These are phyloP conservation scores for Corniculantispora saksenae DNA, from an alignment of 2,329 filamentous ascomycete species.

Conservation along the genomic window DNA sequence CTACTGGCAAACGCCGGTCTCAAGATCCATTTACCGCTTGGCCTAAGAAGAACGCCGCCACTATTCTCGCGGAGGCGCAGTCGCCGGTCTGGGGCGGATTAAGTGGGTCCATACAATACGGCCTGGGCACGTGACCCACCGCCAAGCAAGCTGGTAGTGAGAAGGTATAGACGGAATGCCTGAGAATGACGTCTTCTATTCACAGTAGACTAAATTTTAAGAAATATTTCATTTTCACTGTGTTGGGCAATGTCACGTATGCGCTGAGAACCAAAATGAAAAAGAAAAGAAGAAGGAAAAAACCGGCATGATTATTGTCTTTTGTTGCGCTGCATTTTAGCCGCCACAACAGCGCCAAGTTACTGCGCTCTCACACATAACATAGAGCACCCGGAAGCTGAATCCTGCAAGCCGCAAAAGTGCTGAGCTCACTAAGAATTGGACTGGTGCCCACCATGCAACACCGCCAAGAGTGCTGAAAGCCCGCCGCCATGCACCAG, in stretches of 20 bases:
- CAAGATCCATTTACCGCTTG: too few relatives aligned
- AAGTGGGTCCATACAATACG: background rate
- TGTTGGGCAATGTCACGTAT: too few relatives aligned
- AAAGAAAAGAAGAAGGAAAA: too few relatives aligned
- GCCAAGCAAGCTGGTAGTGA: slow-evolving; percentile 9
- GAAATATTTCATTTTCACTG: too few relatives aligned
- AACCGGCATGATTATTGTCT: too few relatives aligned
- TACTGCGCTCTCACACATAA: too few relatives aligned
- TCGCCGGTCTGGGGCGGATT: background rate
- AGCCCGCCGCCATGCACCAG: background rate
- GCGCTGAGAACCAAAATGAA: too few relatives aligned
- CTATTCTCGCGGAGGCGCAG: slow-evolving; percentile 13
- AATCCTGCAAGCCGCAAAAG: too few relatives aligned
- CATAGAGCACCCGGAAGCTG: too few relatives aligned
- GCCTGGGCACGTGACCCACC: slow-evolving; percentile 15
- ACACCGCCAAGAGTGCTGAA: slow-evolving; percentile 13
- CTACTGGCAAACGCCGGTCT: background rate
- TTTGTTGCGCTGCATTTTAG: too few relatives aligned
- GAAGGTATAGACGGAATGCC: background rate
- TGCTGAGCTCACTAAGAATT: background rate
- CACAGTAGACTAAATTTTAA: too few relatives aligned
- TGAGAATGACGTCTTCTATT: slow-evolving; percentile 16
- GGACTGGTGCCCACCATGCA: background rate
- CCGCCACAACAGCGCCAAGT: too few relatives aligned
- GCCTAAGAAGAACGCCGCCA: background rate